phyloP scores from a whole-genome alignment of 2,329 filamentous ascomycete genomes.

The Nemania sp. region DNA sequence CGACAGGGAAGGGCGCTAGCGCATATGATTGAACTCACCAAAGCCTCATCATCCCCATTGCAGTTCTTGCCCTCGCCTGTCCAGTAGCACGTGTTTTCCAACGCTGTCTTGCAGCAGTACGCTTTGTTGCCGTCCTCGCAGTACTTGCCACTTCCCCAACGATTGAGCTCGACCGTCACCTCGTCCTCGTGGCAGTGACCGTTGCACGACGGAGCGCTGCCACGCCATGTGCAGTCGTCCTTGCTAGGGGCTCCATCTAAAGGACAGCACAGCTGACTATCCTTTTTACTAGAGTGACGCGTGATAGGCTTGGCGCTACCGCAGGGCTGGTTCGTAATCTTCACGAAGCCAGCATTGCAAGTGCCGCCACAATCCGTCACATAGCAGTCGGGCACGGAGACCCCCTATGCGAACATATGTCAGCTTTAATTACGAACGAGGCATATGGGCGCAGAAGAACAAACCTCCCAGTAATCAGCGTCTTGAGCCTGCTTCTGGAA shows the following conservation, averaged over 20 bases:
- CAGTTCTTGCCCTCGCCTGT: neutral
- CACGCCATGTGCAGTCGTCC: constrained; percentile 15
- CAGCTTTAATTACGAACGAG: neutral
- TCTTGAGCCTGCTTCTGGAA: neutral
- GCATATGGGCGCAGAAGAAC: neutral
- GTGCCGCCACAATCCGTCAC: constrained; percentile 17
- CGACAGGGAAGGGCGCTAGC: neutral
- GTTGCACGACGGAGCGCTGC: constrained; percentile 13
- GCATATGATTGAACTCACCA: neutral
- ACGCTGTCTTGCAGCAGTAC: constrained; percentile 12
- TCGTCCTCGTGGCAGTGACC: constrained; percentile 22
- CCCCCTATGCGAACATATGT: neutral
- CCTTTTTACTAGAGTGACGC: neutral
- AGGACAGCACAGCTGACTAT: constrained; percentile 8
- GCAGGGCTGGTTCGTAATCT: constrained; percentile 1
- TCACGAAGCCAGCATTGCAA: constrained; percentile 16
- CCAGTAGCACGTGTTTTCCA: constrained; percentile 12
- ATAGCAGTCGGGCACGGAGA: constrained; percentile 2
- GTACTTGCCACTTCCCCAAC: constrained; percentile 15
- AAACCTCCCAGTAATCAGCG: constrained; percentile 1
- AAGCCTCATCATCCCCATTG: constrained; percentile 7
- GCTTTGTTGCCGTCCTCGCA: constrained; percentile 20
- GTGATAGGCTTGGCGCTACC: neutral
- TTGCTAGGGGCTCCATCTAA: constrained; percentile 2
- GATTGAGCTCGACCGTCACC: constrained; percentile 8